These are phyloP conservation scores for Aspergillus ibericus DNA, from an alignment of 2,329 filamentous ascomycete species.

Conservation along the genomic window DNA sequence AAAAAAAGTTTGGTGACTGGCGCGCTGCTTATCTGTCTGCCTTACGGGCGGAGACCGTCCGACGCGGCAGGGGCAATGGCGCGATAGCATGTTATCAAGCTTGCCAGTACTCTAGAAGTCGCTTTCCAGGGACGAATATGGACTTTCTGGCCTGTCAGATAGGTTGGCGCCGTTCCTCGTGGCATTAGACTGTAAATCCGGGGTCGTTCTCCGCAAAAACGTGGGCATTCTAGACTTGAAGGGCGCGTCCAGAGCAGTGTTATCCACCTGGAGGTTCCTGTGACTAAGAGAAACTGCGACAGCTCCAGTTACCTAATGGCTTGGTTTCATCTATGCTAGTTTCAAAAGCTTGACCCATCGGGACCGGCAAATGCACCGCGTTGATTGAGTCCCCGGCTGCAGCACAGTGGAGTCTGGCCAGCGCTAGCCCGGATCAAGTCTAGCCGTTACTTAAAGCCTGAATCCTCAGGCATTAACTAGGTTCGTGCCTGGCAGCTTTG, in stretches of 20 bases:
- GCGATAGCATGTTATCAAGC: neutral
- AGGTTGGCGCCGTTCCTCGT: neutral
- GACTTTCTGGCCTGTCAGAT: neutral
- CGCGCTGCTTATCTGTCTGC: neutral
- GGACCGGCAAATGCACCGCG: neutral
- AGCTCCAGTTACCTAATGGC: slow-evolving; percentile 1
- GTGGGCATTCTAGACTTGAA: neutral
- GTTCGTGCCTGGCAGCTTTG: neutral
- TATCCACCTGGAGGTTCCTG: neutral
- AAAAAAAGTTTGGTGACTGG: neutral
- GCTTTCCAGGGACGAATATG: neutral
- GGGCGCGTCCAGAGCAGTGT: neutral
- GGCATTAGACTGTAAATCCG: slow-evolving; percentile 5
- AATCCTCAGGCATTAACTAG: neutral
- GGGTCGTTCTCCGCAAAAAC: slow-evolving; percentile 1
- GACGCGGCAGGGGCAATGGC: neutral
- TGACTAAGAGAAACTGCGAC: neutral
- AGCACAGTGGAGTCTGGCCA: neutral
- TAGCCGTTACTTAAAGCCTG: neutral
- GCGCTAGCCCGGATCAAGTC: neutral
- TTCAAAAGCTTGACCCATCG: slow-evolving; percentile 3
- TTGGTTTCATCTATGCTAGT: neutral
- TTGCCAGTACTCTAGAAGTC: neutral
- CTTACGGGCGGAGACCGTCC: neutral
- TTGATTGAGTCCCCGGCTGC: neutral